Conservation (phyloP, 1,284 basidiomycete genomes). For the Ceratobasidium sp. region DNA sequence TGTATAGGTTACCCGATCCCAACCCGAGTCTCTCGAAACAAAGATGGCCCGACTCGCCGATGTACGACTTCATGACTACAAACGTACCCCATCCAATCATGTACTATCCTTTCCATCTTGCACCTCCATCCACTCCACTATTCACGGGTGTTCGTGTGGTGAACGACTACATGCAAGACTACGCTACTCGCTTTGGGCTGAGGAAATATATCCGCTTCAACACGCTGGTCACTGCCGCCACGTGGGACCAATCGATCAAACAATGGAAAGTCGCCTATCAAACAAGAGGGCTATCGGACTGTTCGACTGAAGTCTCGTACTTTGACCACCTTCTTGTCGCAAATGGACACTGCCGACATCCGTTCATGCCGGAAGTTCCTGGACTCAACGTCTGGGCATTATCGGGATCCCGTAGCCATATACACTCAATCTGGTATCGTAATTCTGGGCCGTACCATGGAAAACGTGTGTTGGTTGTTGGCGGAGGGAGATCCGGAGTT, state of each 20-base stretch:
- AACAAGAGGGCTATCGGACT: neutral
- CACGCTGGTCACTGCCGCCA: conserved; percentile 43
- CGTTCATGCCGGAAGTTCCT: conserved; percentile 70
- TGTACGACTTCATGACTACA: conserved; percentile 82
- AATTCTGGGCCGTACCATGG: conserved; percentile 62
- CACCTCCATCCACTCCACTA: conserved; percentile 77
- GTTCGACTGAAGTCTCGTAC: neutral
- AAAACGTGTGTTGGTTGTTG: conserved; percentile 74
- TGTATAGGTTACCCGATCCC: conserved; percentile 22
- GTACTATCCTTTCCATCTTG: conserved; percentile 72
- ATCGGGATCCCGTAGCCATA: conserved; percentile 56
- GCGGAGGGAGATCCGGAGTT: conserved; percentile 77
- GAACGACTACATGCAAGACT: conserved; percentile 74
- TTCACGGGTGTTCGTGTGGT: conserved; percentile 73
- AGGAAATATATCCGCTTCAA: conserved; percentile 68
- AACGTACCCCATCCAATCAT: conserved; percentile 83
- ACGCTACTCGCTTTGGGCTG: conserved; percentile 71
- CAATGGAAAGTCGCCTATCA: conserved; percentile 62
- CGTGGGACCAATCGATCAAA: conserved; percentile 58
- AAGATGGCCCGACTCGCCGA: conserved; percentile 63
- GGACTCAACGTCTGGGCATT: conserved; percentile 71
- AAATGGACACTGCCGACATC: conserved; percentile 78
- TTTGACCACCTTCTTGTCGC: conserved; percentile 78
- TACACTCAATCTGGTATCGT: conserved; percentile 78
- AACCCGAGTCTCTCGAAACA: neutral